Conservation (phyloP, 2,329 filamentous ascomycete genomes). For the Chrysoporthe austroafricana region DNA sequence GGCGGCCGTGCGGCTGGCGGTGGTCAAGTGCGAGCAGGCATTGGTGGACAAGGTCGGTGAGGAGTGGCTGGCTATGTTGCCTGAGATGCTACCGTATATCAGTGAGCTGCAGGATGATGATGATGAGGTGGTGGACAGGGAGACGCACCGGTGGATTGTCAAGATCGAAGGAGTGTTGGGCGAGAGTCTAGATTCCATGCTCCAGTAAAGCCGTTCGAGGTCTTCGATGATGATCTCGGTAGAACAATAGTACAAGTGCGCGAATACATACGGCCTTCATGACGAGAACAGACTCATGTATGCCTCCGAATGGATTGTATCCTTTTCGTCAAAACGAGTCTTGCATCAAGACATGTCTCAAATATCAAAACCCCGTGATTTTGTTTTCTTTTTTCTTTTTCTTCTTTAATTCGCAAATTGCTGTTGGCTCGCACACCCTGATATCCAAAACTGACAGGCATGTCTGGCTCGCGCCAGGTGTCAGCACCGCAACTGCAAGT, state of each 20-base stretch:
- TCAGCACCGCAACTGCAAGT: neutral
- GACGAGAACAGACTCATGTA: neutral
- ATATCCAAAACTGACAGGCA: neutral
- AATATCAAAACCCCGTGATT: neutral
- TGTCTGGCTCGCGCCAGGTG: neutral
- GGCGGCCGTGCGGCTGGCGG: conserved; percentile 74
- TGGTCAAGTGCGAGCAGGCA: conserved; percentile 78
- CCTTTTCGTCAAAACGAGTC: neutral
- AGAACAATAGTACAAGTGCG: neutral
- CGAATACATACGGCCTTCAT: neutral
- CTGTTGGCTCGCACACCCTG: neutral
- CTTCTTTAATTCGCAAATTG: no score
- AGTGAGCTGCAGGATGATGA: conserved; percentile 96
- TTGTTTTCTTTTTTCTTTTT: neutral
- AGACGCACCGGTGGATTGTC: conserved; percentile 88
- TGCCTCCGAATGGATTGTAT: neutral
- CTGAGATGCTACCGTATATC: conserved; percentile 96
- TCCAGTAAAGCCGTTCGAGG: conserved; percentile 63
- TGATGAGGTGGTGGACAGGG: conserved; percentile 87
- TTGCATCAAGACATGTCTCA: neutral
- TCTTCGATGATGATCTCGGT: neutral
- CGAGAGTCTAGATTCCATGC: conserved; percentile 89
- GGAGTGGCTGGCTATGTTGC: conserved; percentile 88
- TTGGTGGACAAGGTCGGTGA: conserved; percentile 83
- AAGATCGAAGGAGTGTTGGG: conserved; percentile 88